A percentile compares a stretch with the other conserved stretches of the same genome.
These are phyloP conservation scores for Asterochloris sp. DNA, from an alignment of 139 green algal species.

Conservation along the genomic window DNA sequence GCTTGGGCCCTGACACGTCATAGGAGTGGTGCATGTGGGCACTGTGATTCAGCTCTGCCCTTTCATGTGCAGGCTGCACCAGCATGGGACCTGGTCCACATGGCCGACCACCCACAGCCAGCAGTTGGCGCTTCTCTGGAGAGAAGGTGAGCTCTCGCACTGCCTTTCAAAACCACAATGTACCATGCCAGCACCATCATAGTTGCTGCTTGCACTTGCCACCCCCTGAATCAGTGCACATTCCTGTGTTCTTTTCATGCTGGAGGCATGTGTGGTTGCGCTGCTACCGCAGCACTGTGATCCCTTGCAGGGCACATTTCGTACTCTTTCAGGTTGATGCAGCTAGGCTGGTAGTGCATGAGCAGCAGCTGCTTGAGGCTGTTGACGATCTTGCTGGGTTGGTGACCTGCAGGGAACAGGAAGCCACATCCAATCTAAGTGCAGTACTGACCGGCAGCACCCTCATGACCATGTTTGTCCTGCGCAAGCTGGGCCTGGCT, in stretches of 20 bases:
- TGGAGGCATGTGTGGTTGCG: neutral
- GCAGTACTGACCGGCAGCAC: constrained; percentile 9
- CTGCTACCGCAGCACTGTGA: no score
- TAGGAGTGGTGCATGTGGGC: no score
- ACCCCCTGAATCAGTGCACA: no score
- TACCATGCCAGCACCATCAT: no score
- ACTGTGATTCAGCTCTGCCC: no score
- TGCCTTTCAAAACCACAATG: neutral
- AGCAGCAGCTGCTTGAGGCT: no score
- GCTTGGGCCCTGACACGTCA: no score
- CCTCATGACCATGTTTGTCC: constrained; percentile 12
- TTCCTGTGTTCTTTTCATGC: neutral
- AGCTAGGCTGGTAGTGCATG: no score
- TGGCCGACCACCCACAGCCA: constrained; percentile 7
- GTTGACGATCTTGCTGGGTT: neutral
- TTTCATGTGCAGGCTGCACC: neutral
- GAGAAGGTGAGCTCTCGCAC: neutral
- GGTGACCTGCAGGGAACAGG: constrained; percentile 8
- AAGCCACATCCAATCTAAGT: constrained; percentile 12
- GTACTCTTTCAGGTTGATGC: no score
- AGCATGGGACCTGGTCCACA: constrained; percentile 7
- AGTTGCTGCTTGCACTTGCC: neutral
- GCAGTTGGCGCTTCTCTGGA: neutral
- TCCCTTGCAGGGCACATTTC: no score
- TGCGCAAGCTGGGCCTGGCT: constrained; percentile 11